Evolutionary conservation across 2,329 filamentous ascomycete genomes (phyloP).

Genomic region (Achaetomium macrosporum): DNA sequence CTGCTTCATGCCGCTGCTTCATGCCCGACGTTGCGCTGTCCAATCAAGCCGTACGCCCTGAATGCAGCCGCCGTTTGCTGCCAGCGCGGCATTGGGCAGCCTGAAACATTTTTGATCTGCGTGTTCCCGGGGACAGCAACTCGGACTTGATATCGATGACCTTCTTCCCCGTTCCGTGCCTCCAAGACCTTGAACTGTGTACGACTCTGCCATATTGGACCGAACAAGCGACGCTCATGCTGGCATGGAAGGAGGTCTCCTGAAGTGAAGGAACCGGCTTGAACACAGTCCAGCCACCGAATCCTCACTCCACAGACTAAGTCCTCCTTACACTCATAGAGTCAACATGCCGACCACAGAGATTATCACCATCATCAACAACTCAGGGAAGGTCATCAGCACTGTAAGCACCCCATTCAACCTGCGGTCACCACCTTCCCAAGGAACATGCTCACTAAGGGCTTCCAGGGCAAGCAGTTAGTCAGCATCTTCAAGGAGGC

Average conservation of each 20-base stretch:
- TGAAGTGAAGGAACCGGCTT: neutral
- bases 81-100: slow-evolving; percentile 12
- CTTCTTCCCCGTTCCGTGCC: neutral
- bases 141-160: neutral
- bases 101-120: slow-evolving; percentile 16
- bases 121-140: neutral
- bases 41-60: slow-evolving; percentile 16
- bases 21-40: slow-evolving; percentile 15
- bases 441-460: slow-evolving; percentile 2
- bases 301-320: neutral
- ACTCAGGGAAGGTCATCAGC: slow-evolving; percentile 83
- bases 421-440: neutral
- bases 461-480: slow-evolving; percentile 72
- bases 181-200: neutral
- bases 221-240: neutral
- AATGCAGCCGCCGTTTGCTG: slow-evolving; percentile 8
- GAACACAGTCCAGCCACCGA: neutral
- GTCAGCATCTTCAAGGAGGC: slow-evolving; percentile 90
- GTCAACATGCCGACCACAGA: slow-evolving; percentile 38
- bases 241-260: neutral
- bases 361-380: slow-evolving; percentile 86
- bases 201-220: too few species aligned
- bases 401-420: slow-evolving; percentile 48
- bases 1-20: slow-evolving; percentile 3
- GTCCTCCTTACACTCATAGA: neutral